A percentile compares a stretch with the other conserved stretches of the same genome.
Evolutionary conservation across 2,329 filamentous ascomycete species (phyloP).

Genomic region (Colletotrichum kahawae): DNA sequence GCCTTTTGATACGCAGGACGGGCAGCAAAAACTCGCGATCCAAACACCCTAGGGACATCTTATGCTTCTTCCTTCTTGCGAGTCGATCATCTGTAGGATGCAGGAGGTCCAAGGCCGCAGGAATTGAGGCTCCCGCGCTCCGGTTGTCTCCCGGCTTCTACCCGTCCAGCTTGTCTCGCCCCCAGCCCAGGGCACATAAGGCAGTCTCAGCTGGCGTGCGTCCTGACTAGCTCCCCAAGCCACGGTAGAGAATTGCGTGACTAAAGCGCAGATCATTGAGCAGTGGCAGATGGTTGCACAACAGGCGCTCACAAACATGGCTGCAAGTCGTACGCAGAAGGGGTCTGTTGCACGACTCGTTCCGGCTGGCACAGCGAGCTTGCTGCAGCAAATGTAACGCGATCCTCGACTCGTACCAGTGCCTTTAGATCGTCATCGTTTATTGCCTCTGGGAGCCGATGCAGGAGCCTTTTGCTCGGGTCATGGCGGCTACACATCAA

Average conservation of each 20-base stretch:
- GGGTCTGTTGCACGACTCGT: background rate
- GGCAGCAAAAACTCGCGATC: background rate
- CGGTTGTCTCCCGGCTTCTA: background rate
- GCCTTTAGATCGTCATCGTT: background rate
- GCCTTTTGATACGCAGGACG: background rate
- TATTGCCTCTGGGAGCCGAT: background rate
- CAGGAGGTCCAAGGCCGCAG: background rate
- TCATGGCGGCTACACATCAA: background rate
- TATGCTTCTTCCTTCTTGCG: background rate
- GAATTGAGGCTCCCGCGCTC: background rate
- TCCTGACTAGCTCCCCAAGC: background rate
- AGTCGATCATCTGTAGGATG: background rate
- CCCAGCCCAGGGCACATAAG: background rate
- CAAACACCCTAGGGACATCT: background rate
- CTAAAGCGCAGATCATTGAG: slow-evolving; percentile 3
- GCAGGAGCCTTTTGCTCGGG: background rate
- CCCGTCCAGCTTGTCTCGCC: background rate
- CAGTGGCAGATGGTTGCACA: background rate
- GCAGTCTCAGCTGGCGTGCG: background rate
- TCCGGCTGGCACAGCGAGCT: background rate
- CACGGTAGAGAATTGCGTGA: background rate
- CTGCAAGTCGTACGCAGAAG: background rate
- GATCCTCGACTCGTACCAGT: slow-evolving; percentile 9
- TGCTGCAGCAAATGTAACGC: slow-evolving; percentile 8
- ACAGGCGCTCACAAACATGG: background rate